These are phyloP conservation scores for Arthrobotrys sinensis DNA, from an alignment of 2,329 filamentous ascomycete genomes.

Conservation along the genomic window DNA sequence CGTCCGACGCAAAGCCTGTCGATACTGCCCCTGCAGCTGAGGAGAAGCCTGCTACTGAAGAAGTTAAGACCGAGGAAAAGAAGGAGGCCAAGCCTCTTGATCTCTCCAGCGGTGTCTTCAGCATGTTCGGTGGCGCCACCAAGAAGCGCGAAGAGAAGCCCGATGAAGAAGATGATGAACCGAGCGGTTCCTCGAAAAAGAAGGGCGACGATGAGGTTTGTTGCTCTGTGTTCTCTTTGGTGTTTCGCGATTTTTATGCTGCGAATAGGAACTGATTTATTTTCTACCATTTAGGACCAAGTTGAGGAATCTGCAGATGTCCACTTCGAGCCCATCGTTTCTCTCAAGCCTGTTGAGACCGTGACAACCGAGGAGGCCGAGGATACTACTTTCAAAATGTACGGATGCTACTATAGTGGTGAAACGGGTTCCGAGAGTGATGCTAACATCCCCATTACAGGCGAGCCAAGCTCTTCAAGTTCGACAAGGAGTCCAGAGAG, in stretches of 20 bases:
- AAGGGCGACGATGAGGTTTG: slow-evolving; percentile 71
- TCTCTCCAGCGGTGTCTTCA: slow-evolving; percentile 76
- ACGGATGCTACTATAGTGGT: slow-evolving; percentile 14
- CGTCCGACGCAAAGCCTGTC: slow-evolving; percentile 62
- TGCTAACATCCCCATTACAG: slow-evolving; percentile 51
- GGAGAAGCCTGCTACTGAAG: slow-evolving; percentile 51
- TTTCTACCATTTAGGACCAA: slow-evolving; percentile 73
- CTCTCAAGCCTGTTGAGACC: slow-evolving; percentile 93
- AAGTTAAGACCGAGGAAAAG: slow-evolving; percentile 61
- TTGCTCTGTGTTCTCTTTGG: slow-evolving; percentile 5
- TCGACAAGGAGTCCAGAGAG: slow-evolving; percentile 89
- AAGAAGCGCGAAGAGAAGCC: slow-evolving; percentile 93
- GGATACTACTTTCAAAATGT: slow-evolving; percentile 98
- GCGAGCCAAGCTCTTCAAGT: slow-evolving; percentile 98
- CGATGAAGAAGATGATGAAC: slow-evolving; percentile 77
- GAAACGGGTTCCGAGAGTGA: background rate
- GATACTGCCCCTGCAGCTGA: slow-evolving; percentile 56
- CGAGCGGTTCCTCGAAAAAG: slow-evolving; percentile 70
- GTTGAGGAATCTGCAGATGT: slow-evolving; percentile 90
- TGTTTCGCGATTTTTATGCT: slow-evolving; percentile 42
- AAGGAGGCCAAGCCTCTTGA: slow-evolving; percentile 47
- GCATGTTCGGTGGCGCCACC: slow-evolving; percentile 98
- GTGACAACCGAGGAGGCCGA: slow-evolving; percentile 99
- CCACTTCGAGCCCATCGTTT: slow-evolving; percentile 97
- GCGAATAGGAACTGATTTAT: slow-evolving; percentile 4